These are phyloP conservation scores for Tubosaeta sp. DNA, from an alignment of 768 basidiomycete species.

Conservation along the genomic window DNA sequence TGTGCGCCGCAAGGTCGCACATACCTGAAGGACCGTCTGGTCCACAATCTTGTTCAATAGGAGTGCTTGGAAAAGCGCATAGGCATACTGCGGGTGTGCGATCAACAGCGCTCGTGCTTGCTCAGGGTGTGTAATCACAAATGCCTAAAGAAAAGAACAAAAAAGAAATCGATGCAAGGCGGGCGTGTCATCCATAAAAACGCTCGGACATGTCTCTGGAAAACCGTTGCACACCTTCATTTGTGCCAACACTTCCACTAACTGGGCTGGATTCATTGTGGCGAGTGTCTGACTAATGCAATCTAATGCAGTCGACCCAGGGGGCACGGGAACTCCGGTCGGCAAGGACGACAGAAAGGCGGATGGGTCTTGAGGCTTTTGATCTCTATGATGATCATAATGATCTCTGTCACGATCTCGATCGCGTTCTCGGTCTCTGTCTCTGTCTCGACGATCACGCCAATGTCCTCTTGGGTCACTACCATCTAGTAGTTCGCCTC, in stretches of 20 bases:
- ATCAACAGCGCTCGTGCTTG: constrained; percentile 77
- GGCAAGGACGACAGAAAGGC: constrained; percentile 68
- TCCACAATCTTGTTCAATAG: constrained; percentile 93
- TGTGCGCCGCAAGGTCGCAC: constrained; percentile 7
- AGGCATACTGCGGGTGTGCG: constrained; percentile 88
- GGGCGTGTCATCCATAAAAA: constrained; percentile 17
- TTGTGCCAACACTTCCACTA: constrained; percentile 93
- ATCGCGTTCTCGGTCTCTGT: constrained; percentile 53
- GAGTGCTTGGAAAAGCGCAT: constrained; percentile 93
- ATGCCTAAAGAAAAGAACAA: constrained; percentile 59
- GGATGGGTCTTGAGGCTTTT: constrained; percentile 37
- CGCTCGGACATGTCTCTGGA: constrained; percentile 16
- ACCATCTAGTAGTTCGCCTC: constrained; percentile 74
- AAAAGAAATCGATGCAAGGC: constrained; percentile 4
- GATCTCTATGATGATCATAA: constrained; percentile 32
- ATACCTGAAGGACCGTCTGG: constrained; percentile 73
- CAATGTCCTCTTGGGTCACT: constrained; percentile 39
- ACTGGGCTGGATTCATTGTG: constrained; percentile 73
- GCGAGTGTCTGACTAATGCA: constrained; percentile 84
- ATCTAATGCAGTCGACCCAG: constrained; percentile 71
- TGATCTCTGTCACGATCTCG: constrained; percentile 44
- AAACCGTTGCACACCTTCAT: constrained; percentile 75
- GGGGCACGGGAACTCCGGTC: constrained; percentile 67
- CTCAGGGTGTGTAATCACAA: constrained; percentile 87
- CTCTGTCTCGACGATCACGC: constrained; percentile 48